Percentiles rank a stretch among this genome's conserved stretches.
These are phyloP conservation scores for Huntiella abstrusa DNA, from an alignment of 2,329 filamentous ascomycete genomes.

Conservation along the genomic window DNA sequence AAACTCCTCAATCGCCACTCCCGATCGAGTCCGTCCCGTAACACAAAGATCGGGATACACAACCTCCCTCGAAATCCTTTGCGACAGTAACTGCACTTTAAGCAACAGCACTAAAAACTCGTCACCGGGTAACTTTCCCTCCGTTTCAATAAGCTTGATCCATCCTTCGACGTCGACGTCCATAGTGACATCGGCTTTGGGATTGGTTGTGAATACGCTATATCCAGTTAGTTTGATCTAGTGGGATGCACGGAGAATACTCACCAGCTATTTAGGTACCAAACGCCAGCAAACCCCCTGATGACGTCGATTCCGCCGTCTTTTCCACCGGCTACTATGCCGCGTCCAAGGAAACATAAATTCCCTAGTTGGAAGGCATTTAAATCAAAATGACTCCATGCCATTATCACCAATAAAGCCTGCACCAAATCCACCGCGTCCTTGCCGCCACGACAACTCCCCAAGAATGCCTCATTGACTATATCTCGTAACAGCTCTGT, in stretches of 20 bases:
- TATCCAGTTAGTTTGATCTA: neutral
- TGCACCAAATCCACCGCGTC: conserved; percentile 30
- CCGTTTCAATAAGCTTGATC: conserved; percentile 23
- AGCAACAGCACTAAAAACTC: conserved; percentile 26
- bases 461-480: conserved; percentile 20
- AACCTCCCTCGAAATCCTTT: conserved; percentile 13
- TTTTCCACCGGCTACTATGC: too few relatives aligned
- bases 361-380: conserved; percentile 32
- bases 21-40: too few relatives aligned
- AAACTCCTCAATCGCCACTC: conserved; percentile 21
- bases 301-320: conserved; percentile 15
- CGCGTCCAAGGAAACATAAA: conserved; percentile 23
- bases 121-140: conserved; percentile 25
- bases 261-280: conserved; percentile 31
- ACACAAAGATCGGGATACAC: too few relatives aligned
- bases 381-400: conserved; percentile 22
- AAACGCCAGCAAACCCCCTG: conserved; percentile 29
- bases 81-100: conserved; percentile 28
- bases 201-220: conserved; percentile 27
- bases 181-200: conserved; percentile 29
- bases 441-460: conserved; percentile 18
- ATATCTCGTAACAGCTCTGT: conserved; percentile 26
- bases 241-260: conserved; percentile 12
- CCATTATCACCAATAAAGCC: conserved; percentile 25
- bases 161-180: conserved; percentile 25